These are phyloP conservation scores for Brassica hybrid DNA, from an alignment of 441 rosid species.

Conservation along the genomic window DNA sequence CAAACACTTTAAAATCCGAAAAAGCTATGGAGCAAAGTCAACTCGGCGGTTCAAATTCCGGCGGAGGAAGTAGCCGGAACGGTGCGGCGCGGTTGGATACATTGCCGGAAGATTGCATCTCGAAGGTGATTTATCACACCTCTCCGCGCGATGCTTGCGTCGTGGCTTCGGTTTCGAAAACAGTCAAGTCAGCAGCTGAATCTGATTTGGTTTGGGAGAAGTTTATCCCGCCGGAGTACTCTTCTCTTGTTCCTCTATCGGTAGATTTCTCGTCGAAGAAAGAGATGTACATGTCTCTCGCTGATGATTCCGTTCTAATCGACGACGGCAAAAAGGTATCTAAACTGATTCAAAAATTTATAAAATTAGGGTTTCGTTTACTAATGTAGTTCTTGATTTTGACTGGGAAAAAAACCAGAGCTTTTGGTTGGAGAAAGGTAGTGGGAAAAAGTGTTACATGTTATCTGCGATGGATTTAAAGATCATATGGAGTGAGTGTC, in stretches of 20 bases:
- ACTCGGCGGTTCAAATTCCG: background rate
- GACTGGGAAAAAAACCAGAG: slow-evolving; percentile 48
- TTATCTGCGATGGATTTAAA: slow-evolving; percentile 58
- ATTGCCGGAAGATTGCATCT: slow-evolving; percentile 48
- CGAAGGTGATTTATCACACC: slow-evolving; percentile 41
- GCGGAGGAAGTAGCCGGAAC: background rate
- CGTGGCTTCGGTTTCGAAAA: slow-evolving; percentile 41
- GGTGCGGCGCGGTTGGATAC: slow-evolving; percentile 19
- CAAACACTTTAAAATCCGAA: background rate
- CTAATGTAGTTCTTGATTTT: background rate
- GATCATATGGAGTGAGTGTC: slow-evolving; percentile 61
- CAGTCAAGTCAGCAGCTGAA: slow-evolving; percentile 42
- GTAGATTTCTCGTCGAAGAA: slow-evolving; percentile 35
- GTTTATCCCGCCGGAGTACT: slow-evolving; percentile 50
- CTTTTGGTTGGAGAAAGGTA: slow-evolving; percentile 61
- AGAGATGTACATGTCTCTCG: slow-evolving; percentile 41
- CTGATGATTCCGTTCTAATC: slow-evolving; percentile 40
- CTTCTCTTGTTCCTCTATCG: background rate
- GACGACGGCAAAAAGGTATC: slow-evolving; percentile 48
- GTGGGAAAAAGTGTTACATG: slow-evolving; percentile 53
- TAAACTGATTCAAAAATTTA: background rate
- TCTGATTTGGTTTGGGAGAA: slow-evolving; percentile 50
- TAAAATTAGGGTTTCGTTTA: background rate
- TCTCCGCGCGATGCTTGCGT: slow-evolving; percentile 48
- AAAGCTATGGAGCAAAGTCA: slow-evolving; percentile 26